Evolutionary conservation across 2,329 filamentous ascomycete species (phyloP).

Genomic region (Cercospora janseana): DNA sequence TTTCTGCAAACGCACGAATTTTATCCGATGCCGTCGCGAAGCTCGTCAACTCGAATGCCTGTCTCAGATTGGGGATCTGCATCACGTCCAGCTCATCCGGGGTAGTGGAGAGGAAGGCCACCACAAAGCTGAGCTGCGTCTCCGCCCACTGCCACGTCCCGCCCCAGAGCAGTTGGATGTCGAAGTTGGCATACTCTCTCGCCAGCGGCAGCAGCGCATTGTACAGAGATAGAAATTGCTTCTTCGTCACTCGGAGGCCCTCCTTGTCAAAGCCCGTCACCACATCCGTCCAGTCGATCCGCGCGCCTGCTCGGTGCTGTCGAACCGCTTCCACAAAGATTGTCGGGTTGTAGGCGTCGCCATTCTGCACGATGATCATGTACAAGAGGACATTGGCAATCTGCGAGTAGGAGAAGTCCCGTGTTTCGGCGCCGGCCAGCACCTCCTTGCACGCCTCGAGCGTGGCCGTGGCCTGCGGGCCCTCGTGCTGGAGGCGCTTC

Average conservation of each 20-base stretch:
- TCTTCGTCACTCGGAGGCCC: conserved; percentile 69
- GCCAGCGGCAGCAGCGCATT: conserved; percentile 73
- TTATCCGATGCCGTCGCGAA: conserved; percentile 61
- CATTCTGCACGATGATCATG: conserved; percentile 62
- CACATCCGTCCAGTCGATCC: conserved; percentile 66
- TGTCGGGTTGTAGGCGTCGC: conserved; percentile 64
- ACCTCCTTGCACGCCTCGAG: conserved; percentile 66
- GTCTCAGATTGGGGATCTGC: conserved; percentile 76
- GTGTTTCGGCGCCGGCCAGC: conserved; percentile 55
- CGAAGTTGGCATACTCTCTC: conserved; percentile 60
- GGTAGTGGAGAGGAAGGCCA: conserved; percentile 75
- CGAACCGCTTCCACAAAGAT: conserved; percentile 61
- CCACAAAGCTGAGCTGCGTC: conserved; percentile 90
- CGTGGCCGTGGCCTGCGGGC: conserved; percentile 71
- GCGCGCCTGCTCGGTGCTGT: conserved; percentile 55
- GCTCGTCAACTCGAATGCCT: conserved; percentile 68
- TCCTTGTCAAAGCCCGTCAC: conserved; percentile 78
- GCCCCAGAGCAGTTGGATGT: conserved; percentile 88
- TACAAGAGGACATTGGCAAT: conserved; percentile 76
- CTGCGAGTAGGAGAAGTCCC: conserved; percentile 75
- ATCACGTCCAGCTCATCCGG: conserved; percentile 77
- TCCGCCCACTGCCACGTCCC: conserved; percentile 79
- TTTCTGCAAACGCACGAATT: conserved; percentile 59
- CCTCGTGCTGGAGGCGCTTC: conserved; percentile 68
- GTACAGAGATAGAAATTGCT: conserved; percentile 80